A percentile compares a stretch with the other conserved stretches of the same genome.
These are phyloP conservation scores for Termitomyces sp. DNA, from an alignment of 768 basidiomycete genomes.

Conservation along the genomic window DNA sequence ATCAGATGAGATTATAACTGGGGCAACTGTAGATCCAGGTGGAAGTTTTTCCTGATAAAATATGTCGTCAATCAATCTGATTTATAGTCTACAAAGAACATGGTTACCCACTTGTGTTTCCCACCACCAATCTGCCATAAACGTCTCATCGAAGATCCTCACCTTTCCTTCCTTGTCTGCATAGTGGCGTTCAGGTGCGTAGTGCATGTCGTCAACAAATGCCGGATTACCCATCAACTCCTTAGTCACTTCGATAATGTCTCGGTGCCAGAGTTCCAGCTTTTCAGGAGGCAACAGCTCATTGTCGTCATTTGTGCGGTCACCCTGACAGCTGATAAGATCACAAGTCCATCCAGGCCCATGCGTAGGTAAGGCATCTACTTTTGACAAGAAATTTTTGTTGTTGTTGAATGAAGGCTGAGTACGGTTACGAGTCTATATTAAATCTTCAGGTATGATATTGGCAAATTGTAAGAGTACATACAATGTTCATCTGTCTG, in stretches of 20 bases:
- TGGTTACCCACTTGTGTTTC: not conserved
- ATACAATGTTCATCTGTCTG: too few relatives aligned
- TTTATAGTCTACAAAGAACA: too few relatives aligned
- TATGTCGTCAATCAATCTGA: too few relatives aligned
- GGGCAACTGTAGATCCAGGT: not conserved
- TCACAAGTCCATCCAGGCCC: too few relatives aligned
- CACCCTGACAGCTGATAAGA: slow-evolving; percentile 19
- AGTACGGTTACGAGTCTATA: too few relatives aligned
- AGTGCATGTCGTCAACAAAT: not conserved
- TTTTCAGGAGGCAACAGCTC: not conserved
- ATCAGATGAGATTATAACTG: slow-evolving; percentile 1
- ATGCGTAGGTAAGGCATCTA: too few relatives aligned
- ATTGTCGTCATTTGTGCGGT: slow-evolving; percentile 9
- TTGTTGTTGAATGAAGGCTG: too few relatives aligned
- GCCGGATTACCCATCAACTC: slow-evolving; percentile 9
- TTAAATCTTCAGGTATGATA: too few relatives aligned
- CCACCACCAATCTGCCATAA: not conserved
- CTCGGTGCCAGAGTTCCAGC: not conserved
- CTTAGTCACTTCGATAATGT: not conserved
- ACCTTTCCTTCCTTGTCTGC: not conserved
- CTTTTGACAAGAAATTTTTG: too few relatives aligned
- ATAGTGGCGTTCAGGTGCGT: not conserved
- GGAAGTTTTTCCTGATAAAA: not conserved
- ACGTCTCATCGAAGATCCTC: slow-evolving; percentile 1
- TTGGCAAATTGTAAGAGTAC: too few relatives aligned